Conservation (phyloP, 2,329 filamentous ascomycete species). For the Zymoseptoria pseudotritici region DNA sequence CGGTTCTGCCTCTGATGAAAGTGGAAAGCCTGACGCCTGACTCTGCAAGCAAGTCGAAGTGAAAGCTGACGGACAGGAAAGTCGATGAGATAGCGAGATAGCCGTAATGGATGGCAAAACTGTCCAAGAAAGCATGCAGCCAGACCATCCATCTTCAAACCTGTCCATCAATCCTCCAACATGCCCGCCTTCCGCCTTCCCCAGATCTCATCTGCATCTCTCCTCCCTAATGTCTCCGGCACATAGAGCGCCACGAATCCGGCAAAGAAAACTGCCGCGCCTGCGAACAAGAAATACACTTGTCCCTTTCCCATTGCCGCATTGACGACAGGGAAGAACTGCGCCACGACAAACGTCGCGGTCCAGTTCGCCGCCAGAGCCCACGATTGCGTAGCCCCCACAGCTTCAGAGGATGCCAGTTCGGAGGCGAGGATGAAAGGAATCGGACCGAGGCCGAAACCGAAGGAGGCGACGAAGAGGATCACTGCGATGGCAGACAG, state of each 20-base stretch:
- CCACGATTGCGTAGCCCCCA: slow-evolving; percentile 86
- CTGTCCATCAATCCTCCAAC: slow-evolving; percentile 11
- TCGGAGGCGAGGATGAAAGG: slow-evolving; percentile 92
- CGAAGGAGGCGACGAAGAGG: slow-evolving; percentile 82
- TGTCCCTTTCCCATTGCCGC: slow-evolving; percentile 69
- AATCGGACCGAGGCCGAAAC: slow-evolving; percentile 82
- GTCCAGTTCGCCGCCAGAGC: slow-evolving; percentile 80
- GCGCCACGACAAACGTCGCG: slow-evolving; percentile 84
- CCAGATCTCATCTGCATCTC: slow-evolving; percentile 85
- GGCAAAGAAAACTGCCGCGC: slow-evolving; percentile 59
- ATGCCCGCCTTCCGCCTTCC: slow-evolving; percentile 46
- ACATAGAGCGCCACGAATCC: slow-evolving; percentile 64
- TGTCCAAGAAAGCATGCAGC: background rate
- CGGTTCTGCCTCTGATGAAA: too few relatives aligned
- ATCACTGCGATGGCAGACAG: slow-evolving; percentile 76
- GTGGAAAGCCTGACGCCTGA: too few relatives aligned
- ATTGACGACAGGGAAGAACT: slow-evolving; percentile 89
- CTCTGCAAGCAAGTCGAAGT: too few relatives aligned
- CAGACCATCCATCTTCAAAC: background rate
- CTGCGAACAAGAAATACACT: slow-evolving; percentile 89
- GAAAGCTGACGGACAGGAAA: too few relatives aligned
- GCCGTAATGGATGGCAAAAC: background rate
- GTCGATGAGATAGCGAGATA: background rate
- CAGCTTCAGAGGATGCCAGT: slow-evolving; percentile 80
- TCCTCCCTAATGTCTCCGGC: slow-evolving; percentile 83